A percentile compares a stretch with the other conserved stretches of the same genome.
These are phyloP conservation scores for Thoreauomyces humboldtii DNA, from an alignment of 192 early-diverging fungal genomes.

Conservation along the genomic window DNA sequence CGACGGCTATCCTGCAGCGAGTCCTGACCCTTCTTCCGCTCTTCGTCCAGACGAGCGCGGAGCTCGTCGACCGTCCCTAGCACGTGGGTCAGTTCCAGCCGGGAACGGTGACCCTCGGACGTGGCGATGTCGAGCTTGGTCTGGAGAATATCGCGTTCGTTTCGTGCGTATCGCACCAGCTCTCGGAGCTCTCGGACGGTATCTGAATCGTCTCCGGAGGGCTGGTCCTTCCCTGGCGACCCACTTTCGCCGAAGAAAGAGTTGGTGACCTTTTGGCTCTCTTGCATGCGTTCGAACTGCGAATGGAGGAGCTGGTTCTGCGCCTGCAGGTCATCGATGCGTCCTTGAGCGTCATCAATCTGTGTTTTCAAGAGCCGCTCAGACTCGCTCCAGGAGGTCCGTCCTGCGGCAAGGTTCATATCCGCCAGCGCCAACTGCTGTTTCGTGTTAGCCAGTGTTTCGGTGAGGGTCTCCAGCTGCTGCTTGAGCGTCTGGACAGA, in stretches of 20 bases:
- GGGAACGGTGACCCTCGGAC: slow-evolving; percentile 68
- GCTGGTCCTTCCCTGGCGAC: not conserved
- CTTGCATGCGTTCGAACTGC: slow-evolving; percentile 60
- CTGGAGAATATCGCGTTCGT: slow-evolving; percentile 71
- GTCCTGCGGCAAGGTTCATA: slow-evolving; percentile 38
- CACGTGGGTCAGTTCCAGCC: slow-evolving; percentile 60
- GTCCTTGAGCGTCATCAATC: slow-evolving; percentile 43
- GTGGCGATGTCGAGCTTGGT: slow-evolving; percentile 63
- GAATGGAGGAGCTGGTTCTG: slow-evolving; percentile 75
- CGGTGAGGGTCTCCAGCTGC: slow-evolving; percentile 28
- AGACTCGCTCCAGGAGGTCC: slow-evolving; percentile 48
- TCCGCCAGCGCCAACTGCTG: slow-evolving; percentile 36
- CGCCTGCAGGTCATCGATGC: slow-evolving; percentile 51
- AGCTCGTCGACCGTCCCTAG: slow-evolving; percentile 68
- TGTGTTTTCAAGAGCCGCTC: slow-evolving; percentile 43
- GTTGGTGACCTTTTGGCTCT: not conserved
- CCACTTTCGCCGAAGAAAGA: not conserved
- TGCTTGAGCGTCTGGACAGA: slow-evolving; percentile 36
- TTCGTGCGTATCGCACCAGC: slow-evolving; percentile 64
- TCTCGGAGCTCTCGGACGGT: slow-evolving; percentile 37
- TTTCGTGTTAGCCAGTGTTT: slow-evolving; percentile 19
- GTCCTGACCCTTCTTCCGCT: slow-evolving; percentile 42
- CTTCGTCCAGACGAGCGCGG: slow-evolving; percentile 54
- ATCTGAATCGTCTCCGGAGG: not conserved
- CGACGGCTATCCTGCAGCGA: slow-evolving; percentile 51